Conservation (phyloP, 2,329 filamentous ascomycete genomes). For the Scopulariopsis brevicaulis region DNA sequence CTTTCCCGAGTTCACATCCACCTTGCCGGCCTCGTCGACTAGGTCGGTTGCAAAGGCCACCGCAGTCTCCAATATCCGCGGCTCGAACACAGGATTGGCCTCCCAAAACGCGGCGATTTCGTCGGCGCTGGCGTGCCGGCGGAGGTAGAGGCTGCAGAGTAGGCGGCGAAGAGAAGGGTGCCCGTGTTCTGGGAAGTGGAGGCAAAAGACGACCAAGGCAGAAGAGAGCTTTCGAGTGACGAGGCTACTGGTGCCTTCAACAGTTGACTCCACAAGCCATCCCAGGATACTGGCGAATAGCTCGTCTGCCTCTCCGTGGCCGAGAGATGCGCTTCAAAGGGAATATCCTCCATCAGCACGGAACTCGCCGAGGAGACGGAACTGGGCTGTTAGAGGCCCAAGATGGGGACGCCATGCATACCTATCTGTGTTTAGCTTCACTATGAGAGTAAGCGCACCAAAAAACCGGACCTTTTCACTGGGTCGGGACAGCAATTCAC, state of each 20-base stretch:
- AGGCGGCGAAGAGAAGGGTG: slow-evolving; percentile 52
- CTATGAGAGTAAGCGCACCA: slow-evolving; percentile 80
- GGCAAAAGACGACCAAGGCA: slow-evolving; percentile 65
- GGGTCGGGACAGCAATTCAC: slow-evolving; percentile 56
- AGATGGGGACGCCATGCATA: slow-evolving; percentile 20
- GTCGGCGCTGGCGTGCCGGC: neutral
- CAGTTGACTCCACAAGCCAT: slow-evolving; percentile 48
- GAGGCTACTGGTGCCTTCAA: slow-evolving; percentile 40
- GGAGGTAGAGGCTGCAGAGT: slow-evolving; percentile 27
- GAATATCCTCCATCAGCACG: neutral
- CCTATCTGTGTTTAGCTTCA: slow-evolving; percentile 92
- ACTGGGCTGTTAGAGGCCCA: slow-evolving; percentile 2
- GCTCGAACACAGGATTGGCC: neutral
- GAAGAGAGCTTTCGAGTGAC: slow-evolving; percentile 66
- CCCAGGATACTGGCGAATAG: slow-evolving; percentile 49
- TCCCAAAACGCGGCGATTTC: neutral
- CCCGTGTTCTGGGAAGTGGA: slow-evolving; percentile 60
- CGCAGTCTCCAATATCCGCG: slow-evolving; percentile 19
- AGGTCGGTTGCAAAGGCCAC: slow-evolving; percentile 19
- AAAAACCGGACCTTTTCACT: slow-evolving; percentile 80
- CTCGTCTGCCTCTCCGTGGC: slow-evolving; percentile 43
- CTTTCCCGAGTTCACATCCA: slow-evolving; percentile 49
- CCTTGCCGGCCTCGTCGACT: slow-evolving; percentile 56
- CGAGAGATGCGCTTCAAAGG: slow-evolving; percentile 31
- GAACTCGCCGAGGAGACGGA: neutral